Evolutionary conservation across 2,329 filamentous ascomycete species (phyloP).

Genomic region (Sporothrix pseudoabietina): DNA sequence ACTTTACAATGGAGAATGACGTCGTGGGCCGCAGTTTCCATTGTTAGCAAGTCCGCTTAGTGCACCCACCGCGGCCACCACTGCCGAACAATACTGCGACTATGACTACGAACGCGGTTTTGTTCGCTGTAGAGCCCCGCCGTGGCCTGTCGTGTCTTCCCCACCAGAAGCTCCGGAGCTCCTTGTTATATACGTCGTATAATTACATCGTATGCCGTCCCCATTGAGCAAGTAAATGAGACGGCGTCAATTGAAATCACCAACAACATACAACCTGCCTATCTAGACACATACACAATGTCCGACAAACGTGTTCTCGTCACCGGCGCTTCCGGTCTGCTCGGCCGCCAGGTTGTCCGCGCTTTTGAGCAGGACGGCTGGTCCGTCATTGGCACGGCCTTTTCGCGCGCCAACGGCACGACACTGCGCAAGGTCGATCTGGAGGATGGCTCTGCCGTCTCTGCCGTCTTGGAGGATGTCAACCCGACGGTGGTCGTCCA

Average conservation of each 20-base stretch:
- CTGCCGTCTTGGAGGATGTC: conserved; percentile 53
- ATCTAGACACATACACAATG: background rate
- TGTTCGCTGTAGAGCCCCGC: conserved; percentile 21
- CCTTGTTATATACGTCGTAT: no score
- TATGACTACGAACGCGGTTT: conserved; percentile 8
- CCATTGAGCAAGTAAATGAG: background rate
- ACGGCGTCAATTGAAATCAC: background rate
- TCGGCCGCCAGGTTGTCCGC: conserved; percentile 76
- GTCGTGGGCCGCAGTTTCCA: conserved; percentile 7
- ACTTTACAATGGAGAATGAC: conserved; percentile 9
- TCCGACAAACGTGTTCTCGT: conserved; percentile 60
- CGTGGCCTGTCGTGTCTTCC: background rate
- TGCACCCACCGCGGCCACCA: background rate
- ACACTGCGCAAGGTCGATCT: conserved; percentile 65
- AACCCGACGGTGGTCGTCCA: conserved; percentile 80
- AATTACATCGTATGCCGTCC: background rate
- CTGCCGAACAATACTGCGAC: conserved; percentile 8
- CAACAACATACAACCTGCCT: background rate
- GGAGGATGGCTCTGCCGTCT: conserved; percentile 50
- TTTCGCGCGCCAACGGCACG: conserved; percentile 71
- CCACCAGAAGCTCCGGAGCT: conserved; percentile 6
- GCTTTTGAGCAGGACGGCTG: conserved; percentile 70
- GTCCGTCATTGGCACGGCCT: conserved; percentile 71
- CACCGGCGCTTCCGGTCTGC: conserved; percentile 81
- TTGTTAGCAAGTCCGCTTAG: background rate